Base-by-base conservation (phyloP, 2,329 filamentous ascomycete species). In the Phaeosphaeriaceae sp. region DNA sequence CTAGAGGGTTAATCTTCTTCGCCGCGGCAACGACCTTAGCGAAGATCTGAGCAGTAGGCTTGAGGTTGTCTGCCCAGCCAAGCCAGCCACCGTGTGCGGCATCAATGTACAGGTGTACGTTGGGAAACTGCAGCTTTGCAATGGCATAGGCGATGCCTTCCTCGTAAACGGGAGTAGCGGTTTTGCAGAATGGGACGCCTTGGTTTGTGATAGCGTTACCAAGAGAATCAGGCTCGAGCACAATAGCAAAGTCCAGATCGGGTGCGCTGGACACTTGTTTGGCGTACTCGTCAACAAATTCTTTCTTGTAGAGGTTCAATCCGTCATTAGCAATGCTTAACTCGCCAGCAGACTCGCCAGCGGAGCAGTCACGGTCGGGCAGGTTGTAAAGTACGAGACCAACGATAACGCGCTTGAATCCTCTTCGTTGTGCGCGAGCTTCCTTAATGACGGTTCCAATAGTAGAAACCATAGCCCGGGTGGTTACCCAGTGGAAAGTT, bases 311-410 rank as follows among this genome's bases (percentile, higher is more conserved):
- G 28, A 61, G 52, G 16, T 57, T 34, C 38, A 62, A 41, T 7
- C 62, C 62, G 36, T 64, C 46, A 4, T 63, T 64, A 28, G 87
- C 92, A 60, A 90, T 89, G 65, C 88, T 83, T 41, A 97, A 85
- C 74, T 97, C 93, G 42, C 88, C 83, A 39, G 80, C 75, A 46
- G 91, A 89, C 90, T 92, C 96, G 61, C 78, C 77, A 44, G 89
- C 90, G 67, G 89, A 89, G 71, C 79, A 81, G 75, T 97, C 89
- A 79, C 89, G 97, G 76, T 97, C 93, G 81, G 97, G 93, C 3
- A 97, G 84, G 29, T 84, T 82, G 79, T 97, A 97, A 81, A 97
- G 96, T 51, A 93, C 91, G 43, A 68, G 62, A 7, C 64, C 64
- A 3, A 65, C 61, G 16, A 65, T 61, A 45, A 64, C 59, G 16